phyloP scores from a whole-genome alignment of 176 grass and related monocot genomes.

The Dendrocalamus sinicus region DNA sequence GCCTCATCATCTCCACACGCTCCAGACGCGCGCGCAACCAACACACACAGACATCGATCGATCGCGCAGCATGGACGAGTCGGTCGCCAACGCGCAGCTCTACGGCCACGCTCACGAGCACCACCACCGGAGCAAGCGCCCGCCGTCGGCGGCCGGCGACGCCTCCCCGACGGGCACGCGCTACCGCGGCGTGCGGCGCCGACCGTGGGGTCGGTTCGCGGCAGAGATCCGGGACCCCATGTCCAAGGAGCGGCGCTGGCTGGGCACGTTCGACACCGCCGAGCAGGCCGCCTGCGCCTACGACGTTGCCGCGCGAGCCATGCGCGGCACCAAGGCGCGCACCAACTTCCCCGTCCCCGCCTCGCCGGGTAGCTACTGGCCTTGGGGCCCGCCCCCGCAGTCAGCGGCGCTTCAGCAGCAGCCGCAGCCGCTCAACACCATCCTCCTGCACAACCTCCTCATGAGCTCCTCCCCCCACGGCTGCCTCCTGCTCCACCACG shows the following conservation, averaged over 20 bases:
- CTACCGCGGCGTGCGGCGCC: slow-evolving; percentile 88
- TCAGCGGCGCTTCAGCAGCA: not conserved
- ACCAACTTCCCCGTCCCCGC: slow-evolving; percentile 77
- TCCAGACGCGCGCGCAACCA: not conserved
- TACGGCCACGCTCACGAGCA: slow-evolving; percentile 18
- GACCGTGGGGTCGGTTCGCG: slow-evolving; percentile 94
- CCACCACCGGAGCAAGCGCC: slow-evolving; percentile 41
- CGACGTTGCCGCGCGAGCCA: slow-evolving; percentile 89
- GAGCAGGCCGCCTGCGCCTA: slow-evolving; percentile 97
- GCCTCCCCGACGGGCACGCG: slow-evolving; percentile 28
- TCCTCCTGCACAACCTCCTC: slow-evolving; percentile 61
- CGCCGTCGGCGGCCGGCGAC: not conserved
- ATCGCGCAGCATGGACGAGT: slow-evolving; percentile 49
- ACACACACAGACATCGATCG: not conserved
- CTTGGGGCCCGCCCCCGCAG: slow-evolving; percentile 29
- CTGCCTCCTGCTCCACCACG: slow-evolving; percentile 37
- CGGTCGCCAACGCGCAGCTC: slow-evolving; percentile 13
- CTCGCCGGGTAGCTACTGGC: slow-evolving; percentile 38
- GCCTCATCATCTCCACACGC: slow-evolving; percentile 10
- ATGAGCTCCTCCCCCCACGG: slow-evolving; percentile 44
- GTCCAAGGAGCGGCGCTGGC: slow-evolving; percentile 91
- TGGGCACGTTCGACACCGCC: slow-evolving; percentile 96
- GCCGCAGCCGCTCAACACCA: slow-evolving; percentile 30
- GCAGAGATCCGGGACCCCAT: slow-evolving; percentile 92
- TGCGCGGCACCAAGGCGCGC: slow-evolving; percentile 89